These are phyloP conservation scores for Lizanozyma gosingica DNA, from an alignment of 1,139 yeast species.

Conservation along the genomic window DNA sequence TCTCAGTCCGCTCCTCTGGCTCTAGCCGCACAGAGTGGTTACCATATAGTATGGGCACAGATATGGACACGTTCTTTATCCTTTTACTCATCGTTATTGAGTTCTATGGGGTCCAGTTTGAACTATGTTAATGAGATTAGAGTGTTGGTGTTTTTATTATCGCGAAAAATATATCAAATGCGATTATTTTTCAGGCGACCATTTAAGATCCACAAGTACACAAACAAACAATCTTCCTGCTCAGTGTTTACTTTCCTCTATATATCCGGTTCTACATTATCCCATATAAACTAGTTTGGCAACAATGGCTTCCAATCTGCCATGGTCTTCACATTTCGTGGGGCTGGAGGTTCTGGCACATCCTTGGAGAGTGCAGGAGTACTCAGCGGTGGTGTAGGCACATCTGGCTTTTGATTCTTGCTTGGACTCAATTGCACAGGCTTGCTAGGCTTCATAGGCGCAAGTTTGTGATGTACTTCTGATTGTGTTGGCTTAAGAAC, in stretches of 20 bases:
- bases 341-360: background rate
- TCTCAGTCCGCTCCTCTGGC: constrained; percentile 49
- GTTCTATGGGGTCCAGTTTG: too few relatives aligned
- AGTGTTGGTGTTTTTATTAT: too few relatives aligned
- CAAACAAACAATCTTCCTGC: too few relatives aligned
- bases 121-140: too few relatives aligned
- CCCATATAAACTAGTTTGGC: constrained; percentile 44
- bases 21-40: constrained; percentile 73
- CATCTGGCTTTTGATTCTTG: constrained; percentile 3
- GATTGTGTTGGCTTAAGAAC: background rate
- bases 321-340: constrained; percentile 19
- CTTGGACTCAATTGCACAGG: constrained; percentile 10
- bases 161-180: too few relatives aligned
- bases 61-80: constrained; percentile 62
- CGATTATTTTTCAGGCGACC: too few relatives aligned
- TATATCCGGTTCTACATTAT: too few relatives aligned
- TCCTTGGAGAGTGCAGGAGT: too few relatives aligned
- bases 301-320: constrained; percentile 51
- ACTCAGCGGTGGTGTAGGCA: background rate
- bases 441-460: constrained; percentile 8
- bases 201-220: too few relatives aligned
- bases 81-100: constrained; percentile 19
- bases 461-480: constrained; percentile 4
- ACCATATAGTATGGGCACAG: constrained; percentile 84
- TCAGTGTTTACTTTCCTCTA: too few relatives aligned